Percentiles rank a stretch among this genome's conserved stretches.
Conservation (phyloP, 139 green algal species). For the Chlamydomonas sphaeroides region DNA sequence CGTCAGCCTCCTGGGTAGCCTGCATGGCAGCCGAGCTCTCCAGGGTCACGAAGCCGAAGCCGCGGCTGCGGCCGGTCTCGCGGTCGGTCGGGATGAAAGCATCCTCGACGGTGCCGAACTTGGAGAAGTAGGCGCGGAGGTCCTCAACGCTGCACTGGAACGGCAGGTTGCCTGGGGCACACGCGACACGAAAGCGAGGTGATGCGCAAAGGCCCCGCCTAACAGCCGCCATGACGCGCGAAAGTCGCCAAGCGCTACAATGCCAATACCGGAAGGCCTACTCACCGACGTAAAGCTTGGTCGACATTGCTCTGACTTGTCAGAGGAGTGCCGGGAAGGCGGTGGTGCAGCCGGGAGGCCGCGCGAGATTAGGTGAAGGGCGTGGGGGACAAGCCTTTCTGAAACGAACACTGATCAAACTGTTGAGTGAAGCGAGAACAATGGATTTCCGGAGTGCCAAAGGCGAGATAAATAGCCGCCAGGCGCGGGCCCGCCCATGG, state of each 20-base stretch:
- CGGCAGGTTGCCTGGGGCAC: conserved; percentile 67
- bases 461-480: too few relatives aligned
- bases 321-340: too few relatives aligned
- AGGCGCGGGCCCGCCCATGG: too few relatives aligned
- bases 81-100: conserved; percentile 68
- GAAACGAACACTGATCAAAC: too few relatives aligned
- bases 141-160: conserved; percentile 65
- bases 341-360: too few relatives aligned
- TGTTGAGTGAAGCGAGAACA: too few relatives aligned
- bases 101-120: conserved; percentile 67
- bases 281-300: conserved; percentile 30
- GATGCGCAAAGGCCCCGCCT: not conserved
- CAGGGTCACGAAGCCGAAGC: conserved; percentile 85
- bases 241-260: too few relatives aligned
- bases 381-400: too few relatives aligned
- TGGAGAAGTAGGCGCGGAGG: conserved; percentile 67
- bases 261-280: not conserved
- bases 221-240: not conserved
- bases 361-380: too few relatives aligned
- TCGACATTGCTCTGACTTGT: not conserved
- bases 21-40: conserved; percentile 42
- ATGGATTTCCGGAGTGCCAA: too few relatives aligned
- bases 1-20: conserved; percentile 46
- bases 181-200: not conserved
- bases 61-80: conserved; percentile 73